Evolutionary conservation across 306 rosid species (phyloP), one percentile per base, ranked within the genome.

Genomic region (Vicia faba): DNA sequence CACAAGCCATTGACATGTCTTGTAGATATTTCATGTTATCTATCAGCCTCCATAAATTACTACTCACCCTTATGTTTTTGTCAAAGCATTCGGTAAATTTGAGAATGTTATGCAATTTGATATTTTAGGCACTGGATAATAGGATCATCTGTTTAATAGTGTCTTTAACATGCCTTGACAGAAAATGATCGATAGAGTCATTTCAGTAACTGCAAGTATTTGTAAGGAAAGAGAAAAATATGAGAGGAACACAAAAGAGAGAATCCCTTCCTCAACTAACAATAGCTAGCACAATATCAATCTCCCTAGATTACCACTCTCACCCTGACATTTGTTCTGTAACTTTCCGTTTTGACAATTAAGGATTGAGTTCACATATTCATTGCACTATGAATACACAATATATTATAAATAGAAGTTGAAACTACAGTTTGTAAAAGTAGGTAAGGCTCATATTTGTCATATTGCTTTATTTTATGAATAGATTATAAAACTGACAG

Each of bases 391-490:
- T 41, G 36, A 20, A 70, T 58, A 15, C n/a, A 26, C 13, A 9
- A 20, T 39, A 44, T 55, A 55, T 55, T 46, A 74, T 23, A 39
- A 36, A 20, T 25, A 44, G n/a, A 53, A 36, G 43, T 61, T 63
- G 64, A 63, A 55, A 79, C 44, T 33, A 5, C 33, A 64, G 43
- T 68, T 62, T 43, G 16, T 16, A 49, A 35, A 58, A 44, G n/a
- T 51, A 60, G 13, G 43, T 51, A 74, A 70, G 35, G 28, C 53
- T 67, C 5, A 61, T 15, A 29, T 56, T 40, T 46, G 11, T 65
- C 49, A 45, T 54, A 11, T 67, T 61, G 45, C 61, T 62, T 72
- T 68, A 72, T 72, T 76, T 33, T 61, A 33, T 67, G 51, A 8
- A 67, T 39, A 67, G 33, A 68, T 66, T 60, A 43, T 55, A 49